These are phyloP conservation scores for Drechslerella dactyloides DNA, from an alignment of 2,329 filamentous ascomycete species.

Conservation along the genomic window DNA sequence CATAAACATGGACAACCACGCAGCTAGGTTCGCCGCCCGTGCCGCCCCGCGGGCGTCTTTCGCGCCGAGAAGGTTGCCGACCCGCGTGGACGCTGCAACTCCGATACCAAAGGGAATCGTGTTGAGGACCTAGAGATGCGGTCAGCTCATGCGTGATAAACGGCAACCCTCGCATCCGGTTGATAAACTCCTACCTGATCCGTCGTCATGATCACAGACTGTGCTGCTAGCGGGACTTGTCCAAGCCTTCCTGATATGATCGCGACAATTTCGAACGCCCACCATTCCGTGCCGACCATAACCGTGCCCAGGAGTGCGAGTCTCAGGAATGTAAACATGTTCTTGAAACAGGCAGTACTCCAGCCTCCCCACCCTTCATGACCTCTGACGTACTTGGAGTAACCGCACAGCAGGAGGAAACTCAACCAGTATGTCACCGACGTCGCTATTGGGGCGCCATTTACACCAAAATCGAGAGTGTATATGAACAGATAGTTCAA, in stretches of 20 bases:
- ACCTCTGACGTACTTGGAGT: constrained; percentile 73
- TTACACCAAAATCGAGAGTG: constrained; percentile 71
- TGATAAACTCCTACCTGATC: constrained; percentile 65
- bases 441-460: constrained; percentile 81
- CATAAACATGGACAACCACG: constrained; percentile 72
- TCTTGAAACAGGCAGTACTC: constrained; percentile 68
- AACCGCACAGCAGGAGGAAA: constrained; percentile 76
- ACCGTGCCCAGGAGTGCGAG: constrained; percentile 78
- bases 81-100: constrained; percentile 76
- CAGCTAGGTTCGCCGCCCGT: constrained; percentile 76
- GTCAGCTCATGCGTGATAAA: constrained; percentile 65
- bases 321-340: constrained; percentile 73
- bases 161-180: constrained; percentile 53
- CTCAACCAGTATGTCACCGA: constrained; percentile 86
- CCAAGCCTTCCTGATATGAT: constrained; percentile 80
- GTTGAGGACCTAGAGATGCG: constrained; percentile 56
- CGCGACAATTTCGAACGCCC: constrained; percentile 91
- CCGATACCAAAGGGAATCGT: constrained; percentile 87
- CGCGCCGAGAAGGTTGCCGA: constrained; percentile 80
- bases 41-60: constrained; percentile 70
- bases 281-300: constrained; percentile 87
- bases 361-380: constrained; percentile 81
- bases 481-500: constrained; percentile 84
- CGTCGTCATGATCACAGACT: constrained; percentile 87
- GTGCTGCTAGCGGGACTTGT: constrained; percentile 78